These are phyloP conservation scores for Cetraspora pellucida DNA, from an alignment of 192 early-diverging fungal genomes.

Conservation along the genomic window DNA sequence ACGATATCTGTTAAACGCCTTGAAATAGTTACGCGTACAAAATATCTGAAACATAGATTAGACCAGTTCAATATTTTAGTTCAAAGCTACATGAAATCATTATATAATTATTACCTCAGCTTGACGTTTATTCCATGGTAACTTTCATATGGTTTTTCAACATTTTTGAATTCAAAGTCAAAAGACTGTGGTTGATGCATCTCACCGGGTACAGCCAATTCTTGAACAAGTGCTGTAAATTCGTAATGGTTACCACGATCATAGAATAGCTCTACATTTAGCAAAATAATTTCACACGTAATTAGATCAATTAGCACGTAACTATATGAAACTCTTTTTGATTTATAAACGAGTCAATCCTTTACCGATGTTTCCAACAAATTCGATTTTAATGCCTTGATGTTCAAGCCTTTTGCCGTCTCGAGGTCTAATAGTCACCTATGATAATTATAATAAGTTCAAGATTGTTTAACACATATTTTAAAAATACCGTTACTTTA, in stretches of 20 bases:
- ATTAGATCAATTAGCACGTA: not conserved
- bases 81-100: not conserved
- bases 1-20: conserved; percentile 86
- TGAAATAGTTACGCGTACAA: conserved; percentile 89
- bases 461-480: not conserved
- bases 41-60: conserved; percentile 65
- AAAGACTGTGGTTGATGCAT: conserved; percentile 76
- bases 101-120: conserved; percentile 64
- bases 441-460: conserved; percentile 4
- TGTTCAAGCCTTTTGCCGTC: conserved; percentile 98
- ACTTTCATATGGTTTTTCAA: conserved; percentile 99
- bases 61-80: not conserved
- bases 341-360: not conserved
- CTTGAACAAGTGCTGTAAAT: conserved; percentile 91
- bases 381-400: conserved; percentile 98
- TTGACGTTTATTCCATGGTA: conserved; percentile 99
- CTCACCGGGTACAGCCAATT: conserved; percentile 93
- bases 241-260: conserved; percentile 94
- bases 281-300: not conserved
- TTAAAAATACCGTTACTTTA: not conserved
- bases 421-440: conserved; percentile 74
- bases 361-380: conserved; percentile 95
- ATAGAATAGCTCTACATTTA: conserved; percentile 82
- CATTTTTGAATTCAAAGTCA: conserved; percentile 98
- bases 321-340: not conserved